These are phyloP conservation scores for Casuarina equisetifolia DNA, from an alignment of 306 rosid species.

Conservation along the genomic window DNA sequence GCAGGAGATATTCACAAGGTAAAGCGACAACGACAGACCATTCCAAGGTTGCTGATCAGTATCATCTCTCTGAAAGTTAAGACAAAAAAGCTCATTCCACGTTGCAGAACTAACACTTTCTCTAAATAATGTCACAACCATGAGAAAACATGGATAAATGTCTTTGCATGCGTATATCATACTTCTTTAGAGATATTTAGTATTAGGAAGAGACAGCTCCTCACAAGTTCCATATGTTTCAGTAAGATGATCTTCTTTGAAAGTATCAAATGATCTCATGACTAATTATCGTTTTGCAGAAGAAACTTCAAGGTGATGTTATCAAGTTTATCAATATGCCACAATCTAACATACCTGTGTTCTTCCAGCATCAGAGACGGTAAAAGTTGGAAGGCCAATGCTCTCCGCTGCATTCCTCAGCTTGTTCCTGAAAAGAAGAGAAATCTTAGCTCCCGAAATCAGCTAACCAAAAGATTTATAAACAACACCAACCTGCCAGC, in stretches of 20 bases:
- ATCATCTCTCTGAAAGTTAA: not conserved
- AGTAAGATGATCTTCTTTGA: not conserved
- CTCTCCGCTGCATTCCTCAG: constrained; percentile 72
- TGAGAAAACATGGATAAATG: no score
- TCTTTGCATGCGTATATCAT: not conserved
- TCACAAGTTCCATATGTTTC: not conserved
- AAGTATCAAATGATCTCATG: not conserved
- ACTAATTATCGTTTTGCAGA: not conserved
- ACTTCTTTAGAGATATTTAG: not conserved
- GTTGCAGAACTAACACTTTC: not conserved
- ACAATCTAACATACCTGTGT: constrained; percentile 62
- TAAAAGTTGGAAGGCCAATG: constrained; percentile 87
- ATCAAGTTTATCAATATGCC: constrained; percentile 18
- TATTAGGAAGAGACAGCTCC: not conserved
- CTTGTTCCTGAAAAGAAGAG: constrained; percentile 66
- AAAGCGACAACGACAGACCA: not conserved
- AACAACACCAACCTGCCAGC: not conserved
- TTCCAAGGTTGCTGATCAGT: not conserved
- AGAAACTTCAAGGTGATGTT: not conserved
- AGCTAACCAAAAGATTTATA: constrained; percentile 5
- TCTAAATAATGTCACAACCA: not conserved
- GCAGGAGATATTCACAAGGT: not conserved
- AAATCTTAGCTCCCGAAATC: constrained; percentile 11
- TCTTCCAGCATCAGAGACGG: constrained; percentile 93
- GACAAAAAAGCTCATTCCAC: not conserved